These are phyloP conservation scores for Citrus sp. DNA, from an alignment of 345 rosid species.

Conservation along the genomic window DNA sequence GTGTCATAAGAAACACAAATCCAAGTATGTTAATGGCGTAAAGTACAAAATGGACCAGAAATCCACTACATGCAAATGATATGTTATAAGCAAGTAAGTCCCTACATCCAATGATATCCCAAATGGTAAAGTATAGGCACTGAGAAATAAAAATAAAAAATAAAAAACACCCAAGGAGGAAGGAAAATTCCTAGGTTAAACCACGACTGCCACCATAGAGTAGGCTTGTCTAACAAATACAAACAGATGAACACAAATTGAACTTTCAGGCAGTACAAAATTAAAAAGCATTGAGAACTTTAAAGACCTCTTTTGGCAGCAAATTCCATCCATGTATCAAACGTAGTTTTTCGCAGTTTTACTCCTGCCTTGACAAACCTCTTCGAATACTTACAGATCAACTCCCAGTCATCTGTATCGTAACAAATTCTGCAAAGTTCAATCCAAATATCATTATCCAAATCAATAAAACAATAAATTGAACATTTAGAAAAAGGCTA, in stretches of 20 bases:
- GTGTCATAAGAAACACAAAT: no score
- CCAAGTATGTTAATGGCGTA: no score
- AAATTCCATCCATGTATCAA: constrained; percentile 81
- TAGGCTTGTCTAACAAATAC: not conserved
- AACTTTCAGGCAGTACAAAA: constrained; percentile 4
- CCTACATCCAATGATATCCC: not conserved
- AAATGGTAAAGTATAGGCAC: not conserved
- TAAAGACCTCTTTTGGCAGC: constrained; percentile 64
- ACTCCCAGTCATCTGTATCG: constrained; percentile 54
- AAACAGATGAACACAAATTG: not conserved
- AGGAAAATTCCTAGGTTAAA: no score
- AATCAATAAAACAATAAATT: constrained; percentile 5
- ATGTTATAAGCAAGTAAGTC: not conserved
- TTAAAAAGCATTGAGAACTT: constrained; percentile 3
- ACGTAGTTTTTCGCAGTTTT: constrained; percentile 60
- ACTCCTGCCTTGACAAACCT: constrained; percentile 65
- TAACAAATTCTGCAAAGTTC: constrained; percentile 66
- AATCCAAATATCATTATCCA: constrained; percentile 9
- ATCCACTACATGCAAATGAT: not conserved
- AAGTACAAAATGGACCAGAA: no score
- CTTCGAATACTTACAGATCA: constrained; percentile 57
- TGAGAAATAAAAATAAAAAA: not conserved
- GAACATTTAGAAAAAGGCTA: not conserved
- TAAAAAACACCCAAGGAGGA: no score
- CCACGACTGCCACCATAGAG: not conserved